phyloP scores from a whole-genome alignment of 2,329 filamentous ascomycete species.

The Colletotrichum lini region DNA sequence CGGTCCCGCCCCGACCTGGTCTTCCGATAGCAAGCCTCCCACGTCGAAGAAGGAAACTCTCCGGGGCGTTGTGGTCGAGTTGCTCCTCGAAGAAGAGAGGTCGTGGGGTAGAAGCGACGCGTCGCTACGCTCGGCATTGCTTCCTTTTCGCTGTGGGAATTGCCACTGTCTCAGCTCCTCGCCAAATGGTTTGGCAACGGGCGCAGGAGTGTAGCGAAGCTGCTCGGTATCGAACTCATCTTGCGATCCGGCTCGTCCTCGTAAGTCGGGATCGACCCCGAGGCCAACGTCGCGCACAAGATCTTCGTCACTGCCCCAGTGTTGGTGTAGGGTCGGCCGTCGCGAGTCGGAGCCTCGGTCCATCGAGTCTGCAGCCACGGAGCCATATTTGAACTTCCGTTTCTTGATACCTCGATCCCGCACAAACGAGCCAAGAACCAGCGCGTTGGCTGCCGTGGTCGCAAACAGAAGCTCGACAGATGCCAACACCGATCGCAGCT shows the following conservation, averaged over 20 bases:
- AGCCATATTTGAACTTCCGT: constrained; percentile 80
- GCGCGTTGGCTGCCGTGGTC: constrained; percentile 86
- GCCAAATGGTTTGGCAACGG: constrained; percentile 49
- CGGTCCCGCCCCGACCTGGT: constrained; percentile 50
- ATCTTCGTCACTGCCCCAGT: constrained; percentile 94
- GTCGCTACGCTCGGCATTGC: constrained; percentile 60
- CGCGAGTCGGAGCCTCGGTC: constrained; percentile 61
- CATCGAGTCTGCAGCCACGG: constrained; percentile 73
- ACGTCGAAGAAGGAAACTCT: constrained; percentile 88
- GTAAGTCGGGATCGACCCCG: constrained; percentile 69
- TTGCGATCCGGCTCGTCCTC: constrained; percentile 51
- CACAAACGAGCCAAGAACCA: constrained; percentile 93
- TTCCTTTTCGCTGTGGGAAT: constrained; percentile 58
- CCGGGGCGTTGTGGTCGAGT: constrained; percentile 63
- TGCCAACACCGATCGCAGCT: constrained; percentile 89
- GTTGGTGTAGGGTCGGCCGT: constrained; percentile 69
- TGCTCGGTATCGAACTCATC: constrained; percentile 41
- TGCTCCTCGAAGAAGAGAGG: constrained; percentile 55
- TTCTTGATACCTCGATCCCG: constrained; percentile 93
- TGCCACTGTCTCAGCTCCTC: constrained; percentile 63
- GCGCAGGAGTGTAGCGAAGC: constrained; percentile 54
- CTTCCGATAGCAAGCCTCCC: constrained; percentile 79
- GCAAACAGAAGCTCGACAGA: constrained; percentile 93
- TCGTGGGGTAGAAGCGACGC: constrained; percentile 59
- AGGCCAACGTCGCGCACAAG: constrained; percentile 86